A percentile compares a stretch with the other conserved stretches of the same genome.
phyloP scores from a whole-genome alignment of 208 protist species.

The Novymonas esmeraldas region DNA sequence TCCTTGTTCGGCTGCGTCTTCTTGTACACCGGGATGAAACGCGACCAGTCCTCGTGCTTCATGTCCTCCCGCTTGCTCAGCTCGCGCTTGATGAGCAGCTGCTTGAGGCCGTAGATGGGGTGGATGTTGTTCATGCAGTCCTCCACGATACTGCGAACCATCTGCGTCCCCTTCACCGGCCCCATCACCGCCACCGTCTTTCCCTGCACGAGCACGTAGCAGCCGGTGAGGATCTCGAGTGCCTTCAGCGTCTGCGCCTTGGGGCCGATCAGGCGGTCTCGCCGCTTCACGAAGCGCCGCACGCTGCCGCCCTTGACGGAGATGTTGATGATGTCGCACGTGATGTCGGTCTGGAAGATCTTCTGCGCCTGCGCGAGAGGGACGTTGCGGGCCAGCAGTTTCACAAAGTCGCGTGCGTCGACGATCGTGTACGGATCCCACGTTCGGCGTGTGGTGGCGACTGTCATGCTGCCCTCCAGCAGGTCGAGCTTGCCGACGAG shows the following conservation, averaged over 20 bases:
- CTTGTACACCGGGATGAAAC: constrained; percentile 98
- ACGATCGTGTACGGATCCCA: constrained; percentile 99
- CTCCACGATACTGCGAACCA: constrained; percentile 97
- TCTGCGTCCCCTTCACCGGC: constrained; percentile 94
- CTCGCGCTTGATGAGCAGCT: constrained; percentile 99
- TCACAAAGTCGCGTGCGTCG: constrained; percentile 98
- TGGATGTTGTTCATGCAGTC: constrained; percentile 99
- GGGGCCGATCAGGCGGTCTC: constrained; percentile 98
- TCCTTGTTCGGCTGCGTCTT: constrained; percentile 90
- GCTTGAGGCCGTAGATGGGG: constrained; percentile 99
- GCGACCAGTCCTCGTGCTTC: constrained; percentile 97
- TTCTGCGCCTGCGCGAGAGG: constrained; percentile 96
- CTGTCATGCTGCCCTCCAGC: constrained; percentile 97
- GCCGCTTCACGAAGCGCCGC: constrained; percentile 98
- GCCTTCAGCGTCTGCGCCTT: constrained; percentile 98
- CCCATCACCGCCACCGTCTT: constrained; percentile 98
- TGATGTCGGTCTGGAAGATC: constrained; percentile 97
- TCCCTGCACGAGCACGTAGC: constrained; percentile 99
- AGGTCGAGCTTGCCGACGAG: constrained; percentile 96
- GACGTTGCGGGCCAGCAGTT: constrained; percentile 97
- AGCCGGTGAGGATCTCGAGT: constrained; percentile 98
- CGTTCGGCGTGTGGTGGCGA: constrained; percentile 97
- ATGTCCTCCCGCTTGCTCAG: constrained; percentile 96
- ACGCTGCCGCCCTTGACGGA: constrained; percentile 95
- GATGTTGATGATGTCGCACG: constrained; percentile 99